A percentile compares a stretch with the other conserved stretches of the same genome.
Conservation (phyloP, 2,329 filamentous ascomycete species). For the Leptodontidium sp. region DNA sequence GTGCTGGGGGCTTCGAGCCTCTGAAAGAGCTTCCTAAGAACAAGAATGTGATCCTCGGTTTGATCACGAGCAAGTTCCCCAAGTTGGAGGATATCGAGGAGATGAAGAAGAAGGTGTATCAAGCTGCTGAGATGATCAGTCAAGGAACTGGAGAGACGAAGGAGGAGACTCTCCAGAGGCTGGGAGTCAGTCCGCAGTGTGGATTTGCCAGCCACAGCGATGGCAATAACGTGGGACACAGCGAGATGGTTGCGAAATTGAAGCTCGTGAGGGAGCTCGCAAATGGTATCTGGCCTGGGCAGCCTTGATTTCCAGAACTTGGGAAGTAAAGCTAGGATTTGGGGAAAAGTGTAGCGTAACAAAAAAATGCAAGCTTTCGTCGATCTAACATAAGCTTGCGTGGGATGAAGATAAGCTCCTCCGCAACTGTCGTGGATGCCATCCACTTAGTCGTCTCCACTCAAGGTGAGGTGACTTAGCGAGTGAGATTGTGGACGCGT, state of each 20-base stretch:
- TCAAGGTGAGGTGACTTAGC: background rate
- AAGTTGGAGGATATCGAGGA: constrained; percentile 69
- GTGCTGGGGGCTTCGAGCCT: constrained; percentile 72
- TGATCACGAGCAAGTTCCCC: constrained; percentile 69
- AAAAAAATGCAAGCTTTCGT: background rate
- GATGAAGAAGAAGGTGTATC: constrained; percentile 64
- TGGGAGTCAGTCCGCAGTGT: constrained; percentile 76
- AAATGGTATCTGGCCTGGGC: constrained; percentile 70
- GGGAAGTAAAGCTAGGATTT: background rate
- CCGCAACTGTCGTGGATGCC: background rate
- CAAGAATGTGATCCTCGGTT: constrained; percentile 70
- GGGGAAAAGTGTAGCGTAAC: background rate
- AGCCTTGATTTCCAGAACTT: constrained; percentile 29
- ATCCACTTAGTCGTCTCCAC: background rate
- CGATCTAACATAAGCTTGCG: background rate
- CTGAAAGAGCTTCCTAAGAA: constrained; percentile 65
- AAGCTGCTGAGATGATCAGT: constrained; percentile 73
- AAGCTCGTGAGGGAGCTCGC: constrained; percentile 75
- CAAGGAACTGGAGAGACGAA: constrained; percentile 69
- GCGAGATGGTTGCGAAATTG: constrained; percentile 79
- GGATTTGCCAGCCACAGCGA: constrained; percentile 57
- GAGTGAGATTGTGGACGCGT: background rate
- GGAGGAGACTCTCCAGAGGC: constrained; percentile 73
- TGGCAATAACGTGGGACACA: constrained; percentile 72
- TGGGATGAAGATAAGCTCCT: constrained; percentile 1